phyloP scores from a whole-genome alignment of 2,329 filamentous ascomycete genomes.

The Fusarium xylarioides region DNA sequence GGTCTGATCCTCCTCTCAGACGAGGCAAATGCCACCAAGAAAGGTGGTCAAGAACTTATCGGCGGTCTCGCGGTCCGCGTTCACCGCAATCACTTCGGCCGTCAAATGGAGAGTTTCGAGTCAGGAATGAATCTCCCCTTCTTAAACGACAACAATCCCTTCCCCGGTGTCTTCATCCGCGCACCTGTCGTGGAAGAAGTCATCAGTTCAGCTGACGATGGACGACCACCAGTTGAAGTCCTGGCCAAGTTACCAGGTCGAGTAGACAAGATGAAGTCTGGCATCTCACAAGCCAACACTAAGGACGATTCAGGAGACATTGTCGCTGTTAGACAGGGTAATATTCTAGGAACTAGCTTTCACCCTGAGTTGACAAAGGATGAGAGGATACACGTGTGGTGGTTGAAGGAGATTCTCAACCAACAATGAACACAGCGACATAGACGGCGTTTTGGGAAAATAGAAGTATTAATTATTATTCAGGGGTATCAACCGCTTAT shows the following conservation, averaged over 20 bases:
- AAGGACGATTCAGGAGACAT: slow-evolving; percentile 73
- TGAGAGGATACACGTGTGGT: slow-evolving; percentile 90
- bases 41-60: slow-evolving; percentile 90
- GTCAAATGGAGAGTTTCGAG: slow-evolving; percentile 92
- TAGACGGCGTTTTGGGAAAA: slow-evolving; percentile 18
- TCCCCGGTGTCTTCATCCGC: slow-evolving; percentile 89
- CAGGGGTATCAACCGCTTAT: slow-evolving; percentile 10
- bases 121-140: slow-evolving; percentile 78
- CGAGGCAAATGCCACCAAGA: slow-evolving; percentile 86
- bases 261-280: slow-evolving; percentile 49
- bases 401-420: slow-evolving; percentile 73
- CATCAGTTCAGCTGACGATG: slow-evolving; percentile 52
- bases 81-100: slow-evolving; percentile 93
- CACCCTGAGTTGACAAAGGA: slow-evolving; percentile 94
- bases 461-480: slow-evolving; percentile 14
- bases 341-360: slow-evolving; percentile 94
- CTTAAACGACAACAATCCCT: slow-evolving; percentile 59
- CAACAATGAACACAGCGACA: slow-evolving; percentile 19
- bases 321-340: slow-evolving; percentile 87
- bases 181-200: slow-evolving; percentile 92
- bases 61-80: slow-evolving; percentile 91
- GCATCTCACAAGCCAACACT: slow-evolving; percentile 50
- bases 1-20: slow-evolving; percentile 92
- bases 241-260: slow-evolving; percentile 60
- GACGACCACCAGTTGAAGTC: slow-evolving; percentile 55